These are phyloP conservation scores for Oidiodendron maius DNA, from an alignment of 495 filamentous ascomycete species.

Conservation along the genomic window DNA sequence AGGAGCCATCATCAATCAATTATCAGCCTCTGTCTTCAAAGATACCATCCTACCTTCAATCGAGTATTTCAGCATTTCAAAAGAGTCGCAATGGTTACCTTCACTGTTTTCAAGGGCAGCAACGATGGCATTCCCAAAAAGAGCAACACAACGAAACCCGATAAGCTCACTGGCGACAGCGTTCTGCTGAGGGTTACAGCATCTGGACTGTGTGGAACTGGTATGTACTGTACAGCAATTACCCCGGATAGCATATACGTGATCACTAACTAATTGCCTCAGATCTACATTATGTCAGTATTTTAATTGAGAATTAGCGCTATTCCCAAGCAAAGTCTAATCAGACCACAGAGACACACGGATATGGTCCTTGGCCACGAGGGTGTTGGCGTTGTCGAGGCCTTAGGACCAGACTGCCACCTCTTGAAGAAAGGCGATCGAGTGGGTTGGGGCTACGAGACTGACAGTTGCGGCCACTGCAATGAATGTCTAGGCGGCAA, in stretches of 20 bases:
- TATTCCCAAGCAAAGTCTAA: conserved; percentile 1
- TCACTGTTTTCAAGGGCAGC: background rate
- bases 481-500: conserved; percentile 41
- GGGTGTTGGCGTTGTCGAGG: conserved; percentile 43
- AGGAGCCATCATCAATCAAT: background rate
- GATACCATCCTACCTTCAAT: background rate
- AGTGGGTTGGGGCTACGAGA: conserved; percentile 48
- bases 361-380: conserved; percentile 53
- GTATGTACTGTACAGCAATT: background rate
- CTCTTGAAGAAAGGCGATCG: conserved; percentile 39
- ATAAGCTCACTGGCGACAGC: background rate
- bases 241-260: too few species aligned
- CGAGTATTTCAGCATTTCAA: background rate
- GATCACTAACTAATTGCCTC: background rate
- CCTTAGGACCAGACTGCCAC: conserved; percentile 25
- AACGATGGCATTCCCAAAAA: background rate
- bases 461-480: conserved; percentile 46
- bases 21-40: background rate
- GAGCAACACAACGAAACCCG: background rate
- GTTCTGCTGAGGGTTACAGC: background rate
- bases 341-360: too few species aligned
- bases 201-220: background rate
- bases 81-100: background rate
- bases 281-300: background rate
- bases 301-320: background rate